Base-by-base conservation (phyloP, 805 yeast species). In the Candida nitratophila region DNA sequence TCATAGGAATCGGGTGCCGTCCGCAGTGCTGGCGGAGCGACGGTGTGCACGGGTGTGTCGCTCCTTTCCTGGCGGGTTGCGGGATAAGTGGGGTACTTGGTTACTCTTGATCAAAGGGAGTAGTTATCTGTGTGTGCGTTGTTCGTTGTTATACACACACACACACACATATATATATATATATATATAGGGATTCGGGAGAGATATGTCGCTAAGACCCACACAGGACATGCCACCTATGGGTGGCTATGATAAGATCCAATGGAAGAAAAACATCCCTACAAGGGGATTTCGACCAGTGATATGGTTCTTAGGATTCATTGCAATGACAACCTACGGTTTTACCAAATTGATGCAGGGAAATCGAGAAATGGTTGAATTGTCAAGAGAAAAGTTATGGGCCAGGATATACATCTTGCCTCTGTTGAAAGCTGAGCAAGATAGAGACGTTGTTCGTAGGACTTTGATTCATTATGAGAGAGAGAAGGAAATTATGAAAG, bases 211-310 rank as follows among this genome's bases (percentile, higher is more conserved):
- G 11, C 7, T 12, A 10, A 34, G 12, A 12, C 59, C 56, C 36
- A 59, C 56, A 33, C 96, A 87, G 73, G 96, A 87, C 59, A 68
- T 87, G 59, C 96, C 96, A 57, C 96, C 96, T 46, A 70, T 77
- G 55, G 87, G 86, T 45, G 95, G 96, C 49, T 86, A 87, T 57
- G 89, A 83, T 50, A 83, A 85, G 37, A 77, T 87, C 48, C 96
- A 86, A 68, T 87, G 95, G 95, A 83, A 83, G 68, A 77, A 95
- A 61, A 83, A 86, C 63, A 66, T 87, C 40, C 96, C 96, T 21
- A 69, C 91, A 2, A 73, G 96, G 53, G 96, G 96, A 2, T 86
- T 86, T 68, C 71, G 91, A 46, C 93, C 95, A 15, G 68, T 78
- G 37, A 70, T 85, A 37, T 86, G 83, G 69, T 72, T 86, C 47